A percentile compares a stretch with the other conserved stretches of the same genome.
These are phyloP conservation scores for Cercis canadensis DNA, from an alignment of 306 rosid genomes.

Conservation along the genomic window DNA sequence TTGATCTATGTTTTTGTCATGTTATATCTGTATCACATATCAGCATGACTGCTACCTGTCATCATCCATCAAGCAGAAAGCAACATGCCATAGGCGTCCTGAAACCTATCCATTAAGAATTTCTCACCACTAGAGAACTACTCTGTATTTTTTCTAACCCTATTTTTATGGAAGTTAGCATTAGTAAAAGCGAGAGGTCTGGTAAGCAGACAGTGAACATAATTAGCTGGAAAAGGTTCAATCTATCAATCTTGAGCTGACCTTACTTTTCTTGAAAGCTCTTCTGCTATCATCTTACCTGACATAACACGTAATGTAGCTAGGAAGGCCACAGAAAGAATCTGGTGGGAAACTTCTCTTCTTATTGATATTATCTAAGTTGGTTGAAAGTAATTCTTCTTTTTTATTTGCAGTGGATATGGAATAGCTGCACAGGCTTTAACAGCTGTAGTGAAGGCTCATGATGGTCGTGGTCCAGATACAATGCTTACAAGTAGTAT, in stretches of 20 bases:
- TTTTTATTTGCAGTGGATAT: conserved; percentile 78
- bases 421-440: conserved; percentile 94
- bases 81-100: background rate
- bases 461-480: conserved; percentile 86
- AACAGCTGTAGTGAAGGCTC: conserved; percentile 78
- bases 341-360: background rate
- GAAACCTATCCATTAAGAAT: too few species aligned
- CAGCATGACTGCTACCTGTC: too few species aligned
- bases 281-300: conserved; percentile 1
- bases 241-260: conserved; percentile 3
- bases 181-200: conserved; percentile 16
- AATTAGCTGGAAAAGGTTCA: conserved; percentile 6
- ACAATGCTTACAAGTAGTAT: conserved; percentile 71
- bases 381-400: conserved; percentile 32
- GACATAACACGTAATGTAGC: conserved; percentile 3
- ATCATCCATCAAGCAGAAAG: too few species aligned
- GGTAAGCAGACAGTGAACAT: background rate
- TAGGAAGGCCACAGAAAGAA: background rate
- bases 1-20: too few species aligned
- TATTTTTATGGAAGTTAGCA: background rate
- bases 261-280: conserved; percentile 21
- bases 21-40: too few species aligned
- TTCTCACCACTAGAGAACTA: too few species aligned
- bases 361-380: background rate
- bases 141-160: background rate